Conservation (phyloP, 2,329 filamentous ascomycete genomes). For the Lojkania enalia region DNA sequence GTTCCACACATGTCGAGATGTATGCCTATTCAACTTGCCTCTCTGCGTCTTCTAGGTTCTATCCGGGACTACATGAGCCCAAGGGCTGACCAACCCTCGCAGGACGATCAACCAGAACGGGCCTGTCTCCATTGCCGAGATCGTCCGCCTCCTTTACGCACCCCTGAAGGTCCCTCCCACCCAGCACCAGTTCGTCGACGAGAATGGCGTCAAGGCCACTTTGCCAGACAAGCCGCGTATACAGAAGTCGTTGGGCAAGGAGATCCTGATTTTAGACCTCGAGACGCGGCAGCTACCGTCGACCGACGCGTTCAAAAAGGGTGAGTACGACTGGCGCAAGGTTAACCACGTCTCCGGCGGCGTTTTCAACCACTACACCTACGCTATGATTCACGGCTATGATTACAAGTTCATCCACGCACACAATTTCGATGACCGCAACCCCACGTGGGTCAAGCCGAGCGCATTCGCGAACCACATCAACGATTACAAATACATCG, state of each 20-base stretch:
- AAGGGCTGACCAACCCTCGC: slow-evolving; percentile 5
- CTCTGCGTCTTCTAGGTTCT: not conserved
- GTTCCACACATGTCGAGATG: slow-evolving; percentile 28
- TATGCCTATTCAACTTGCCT: slow-evolving; percentile 18
- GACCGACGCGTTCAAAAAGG: slow-evolving; percentile 34
- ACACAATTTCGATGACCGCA: slow-evolving; percentile 45
- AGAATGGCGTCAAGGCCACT: slow-evolving; percentile 34
- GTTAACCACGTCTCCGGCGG: slow-evolving; percentile 42
- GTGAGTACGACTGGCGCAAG: slow-evolving; percentile 42
- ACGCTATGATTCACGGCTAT: slow-evolving; percentile 53
- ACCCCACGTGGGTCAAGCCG: slow-evolving; percentile 54
- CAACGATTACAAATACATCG: slow-evolving; percentile 49
- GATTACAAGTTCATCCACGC: slow-evolving; percentile 54
- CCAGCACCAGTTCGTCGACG: slow-evolving; percentile 35
- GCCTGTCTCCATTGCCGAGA: slow-evolving; percentile 36
- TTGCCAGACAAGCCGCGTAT: slow-evolving; percentile 38
- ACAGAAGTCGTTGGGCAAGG: slow-evolving; percentile 36
- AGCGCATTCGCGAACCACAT: slow-evolving; percentile 43
- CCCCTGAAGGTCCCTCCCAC: slow-evolving; percentile 32
- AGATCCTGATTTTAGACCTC: slow-evolving; percentile 42
- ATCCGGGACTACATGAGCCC: no score
- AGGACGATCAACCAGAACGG: slow-evolving; percentile 27
- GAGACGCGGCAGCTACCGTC: slow-evolving; percentile 41
- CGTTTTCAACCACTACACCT: slow-evolving; percentile 45
- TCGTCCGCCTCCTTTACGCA: slow-evolving; percentile 37